Evolutionary conservation across 2,329 filamentous ascomycete species (phyloP).

Genomic region (Cadophora luteo-olivacea): DNA sequence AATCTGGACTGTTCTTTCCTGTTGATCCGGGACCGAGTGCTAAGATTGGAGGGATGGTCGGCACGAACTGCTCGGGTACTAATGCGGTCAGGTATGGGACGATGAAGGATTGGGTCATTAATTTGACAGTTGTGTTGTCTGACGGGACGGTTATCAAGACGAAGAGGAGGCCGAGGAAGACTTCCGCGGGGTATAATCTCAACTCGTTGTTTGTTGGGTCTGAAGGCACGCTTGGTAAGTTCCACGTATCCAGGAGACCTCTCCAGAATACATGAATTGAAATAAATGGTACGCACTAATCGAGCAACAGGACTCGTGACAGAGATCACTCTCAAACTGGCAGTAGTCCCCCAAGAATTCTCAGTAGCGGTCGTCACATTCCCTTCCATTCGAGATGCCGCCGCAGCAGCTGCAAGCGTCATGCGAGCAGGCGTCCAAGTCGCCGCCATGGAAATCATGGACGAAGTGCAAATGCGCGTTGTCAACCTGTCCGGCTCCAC

Average conservation of each 20-base stretch:
- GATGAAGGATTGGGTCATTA: constrained; percentile 89
- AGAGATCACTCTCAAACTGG: constrained; percentile 81
- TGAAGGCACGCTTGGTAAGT: constrained; percentile 69
- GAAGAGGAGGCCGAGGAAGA: constrained; percentile 77
- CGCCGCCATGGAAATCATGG: constrained; percentile 73
- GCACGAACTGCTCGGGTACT: constrained; percentile 79
- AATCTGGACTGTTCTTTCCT: constrained; percentile 85
- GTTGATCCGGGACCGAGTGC: constrained; percentile 77
- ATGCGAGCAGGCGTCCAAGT: constrained; percentile 62
- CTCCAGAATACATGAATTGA: too few relatives aligned
- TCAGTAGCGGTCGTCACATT: constrained; percentile 84
- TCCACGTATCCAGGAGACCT: neutral
- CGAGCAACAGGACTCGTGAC: constrained; percentile 70
- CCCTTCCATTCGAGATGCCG: constrained; percentile 77
- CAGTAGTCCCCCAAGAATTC: constrained; percentile 76
- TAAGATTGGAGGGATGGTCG: constrained; percentile 84
- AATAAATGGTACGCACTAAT: too few relatives aligned
- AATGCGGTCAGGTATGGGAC: constrained; percentile 84
- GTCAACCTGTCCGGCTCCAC: constrained; percentile 78
- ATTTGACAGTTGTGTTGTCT: constrained; percentile 79
- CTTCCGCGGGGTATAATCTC: constrained; percentile 83
- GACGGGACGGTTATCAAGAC: constrained; percentile 84
- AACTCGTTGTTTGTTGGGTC: constrained; percentile 82
- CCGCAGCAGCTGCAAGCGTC: constrained; percentile 75
- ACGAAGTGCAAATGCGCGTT: constrained; percentile 85